Conservation (phyloP, 2,329 filamentous ascomycete genomes). For the Phialemoniopsis sp. region DNA sequence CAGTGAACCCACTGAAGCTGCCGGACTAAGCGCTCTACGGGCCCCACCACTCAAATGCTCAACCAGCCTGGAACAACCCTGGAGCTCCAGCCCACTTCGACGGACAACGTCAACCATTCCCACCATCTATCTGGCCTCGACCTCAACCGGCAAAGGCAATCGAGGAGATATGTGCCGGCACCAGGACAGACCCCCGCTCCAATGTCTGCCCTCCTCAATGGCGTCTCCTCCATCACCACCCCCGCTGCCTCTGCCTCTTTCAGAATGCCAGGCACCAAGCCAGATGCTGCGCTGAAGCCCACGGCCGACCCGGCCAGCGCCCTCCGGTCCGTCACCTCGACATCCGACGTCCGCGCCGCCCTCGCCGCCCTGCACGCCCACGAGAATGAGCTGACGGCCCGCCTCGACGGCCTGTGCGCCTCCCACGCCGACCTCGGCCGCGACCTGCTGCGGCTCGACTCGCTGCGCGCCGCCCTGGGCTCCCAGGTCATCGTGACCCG, state of each 20-base stretch:
- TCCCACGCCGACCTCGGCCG: conserved; percentile 84
- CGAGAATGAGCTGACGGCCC: conserved; percentile 69
- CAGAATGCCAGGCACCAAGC: conserved; percentile 18
- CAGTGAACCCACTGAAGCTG: background rate
- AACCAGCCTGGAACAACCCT: too few relatives aligned
- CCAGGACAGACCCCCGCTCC: conserved; percentile 24
- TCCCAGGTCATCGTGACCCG: conserved; percentile 82
- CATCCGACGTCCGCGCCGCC: conserved; percentile 73
- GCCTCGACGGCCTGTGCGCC: conserved; percentile 71
- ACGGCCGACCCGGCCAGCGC: conserved; percentile 7
- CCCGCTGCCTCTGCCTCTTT: conserved; percentile 14
- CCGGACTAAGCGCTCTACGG: too few relatives aligned
- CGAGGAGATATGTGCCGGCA: conserved; percentile 37
- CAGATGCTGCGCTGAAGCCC: too few relatives aligned
- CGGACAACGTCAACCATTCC: too few relatives aligned
- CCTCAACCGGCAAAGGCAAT: too few relatives aligned
- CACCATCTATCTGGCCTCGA: too few relatives aligned
- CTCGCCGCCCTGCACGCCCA: conserved; percentile 71
- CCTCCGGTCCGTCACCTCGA: conserved; percentile 56
- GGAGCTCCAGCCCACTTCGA: too few relatives aligned
- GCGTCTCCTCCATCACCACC: conserved; percentile 32
- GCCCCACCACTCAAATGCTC: background rate
- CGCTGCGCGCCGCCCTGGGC: conserved; percentile 82
- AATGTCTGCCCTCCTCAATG: conserved; percentile 45
- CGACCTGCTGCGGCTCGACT: conserved; percentile 81